Evolutionary conservation across 2,329 filamentous ascomycete genomes (phyloP), one percentile per base, ranked within the genome.

Genomic region (Fusarium circinatum): DNA sequence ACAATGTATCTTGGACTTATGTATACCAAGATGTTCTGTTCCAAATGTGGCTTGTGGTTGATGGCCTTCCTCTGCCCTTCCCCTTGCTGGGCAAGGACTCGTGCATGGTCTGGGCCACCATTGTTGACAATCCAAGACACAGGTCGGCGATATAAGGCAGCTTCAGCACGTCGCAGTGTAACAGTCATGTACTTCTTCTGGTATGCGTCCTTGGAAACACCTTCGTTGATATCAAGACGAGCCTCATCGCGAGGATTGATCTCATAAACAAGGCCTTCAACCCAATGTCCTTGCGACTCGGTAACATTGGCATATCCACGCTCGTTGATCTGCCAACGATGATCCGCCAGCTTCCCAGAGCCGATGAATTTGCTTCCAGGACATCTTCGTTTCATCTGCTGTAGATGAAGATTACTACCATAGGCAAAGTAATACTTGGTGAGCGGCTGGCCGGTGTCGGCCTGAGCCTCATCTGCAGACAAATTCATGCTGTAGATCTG

Each of bases 301-400:
- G 84, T 64, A 34, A 86, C 79, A 71, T 86, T 86, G 65, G 85
- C 85, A 57, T 82, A 86, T 34, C 85, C 84, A 30, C 84, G 82
- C 77, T 85, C 79, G 75, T 86, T 86, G 80, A 86, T 86, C 75
- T 85, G 84, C 82, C 84, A 86, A 38, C 80, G 78, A 71, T 83
- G 82, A 68, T 82, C 79, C 28, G 74, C 68, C n/a, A 86, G 79
- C 17, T 81, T 78, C 26, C 80, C 85, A 18, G 78, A 76, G 10
- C 84, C 84, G 67, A 85, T 78, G 71, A 81, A 82, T 30, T 73
- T 79, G 76, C 83, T 84, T 28, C 79, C 79, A 26, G 85, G 85
- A 59, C 85, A 86, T 65, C 84, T 80, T 26, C 74, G 71, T 67
- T 81, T 82, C 85, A 87, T 86, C 78, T 86, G 84, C 60, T 80